phyloP scores from a whole-genome alignment of 1,284 basidiomycete species.

The Chalciporus sp. region DNA sequence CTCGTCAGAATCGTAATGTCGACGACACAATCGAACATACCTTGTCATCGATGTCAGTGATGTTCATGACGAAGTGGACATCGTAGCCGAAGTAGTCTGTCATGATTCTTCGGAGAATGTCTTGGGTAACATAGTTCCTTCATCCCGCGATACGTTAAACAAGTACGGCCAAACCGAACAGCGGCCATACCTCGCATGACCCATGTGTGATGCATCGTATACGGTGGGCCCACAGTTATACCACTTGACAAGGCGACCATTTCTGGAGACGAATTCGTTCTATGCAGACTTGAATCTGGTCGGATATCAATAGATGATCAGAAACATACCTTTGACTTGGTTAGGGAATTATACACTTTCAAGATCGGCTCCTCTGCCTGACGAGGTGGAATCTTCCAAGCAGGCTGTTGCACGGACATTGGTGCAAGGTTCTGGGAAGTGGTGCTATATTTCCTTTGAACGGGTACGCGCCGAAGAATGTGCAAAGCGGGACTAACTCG shows the following conservation, averaged over 20 bases:
- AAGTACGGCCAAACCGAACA: conserved; percentile 11
- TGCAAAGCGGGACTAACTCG: conserved; percentile 23
- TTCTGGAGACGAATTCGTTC: conserved; percentile 81
- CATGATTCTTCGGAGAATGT: conserved; percentile 91
- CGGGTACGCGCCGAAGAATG: conserved; percentile 8
- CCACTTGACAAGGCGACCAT: conserved; percentile 93
- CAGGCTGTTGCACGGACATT: conserved; percentile 51
- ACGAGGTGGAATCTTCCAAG: conserved; percentile 57
- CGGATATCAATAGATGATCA: conserved; percentile 14
- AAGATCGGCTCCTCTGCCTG: conserved; percentile 63
- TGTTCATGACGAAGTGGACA: conserved; percentile 99
- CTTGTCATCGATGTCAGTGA: conserved; percentile 99
- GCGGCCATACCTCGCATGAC: conserved; percentile 84
- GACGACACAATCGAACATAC: conserved; percentile 45
- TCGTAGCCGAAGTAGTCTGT: conserved; percentile 97
- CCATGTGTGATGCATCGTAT: conserved; percentile 98
- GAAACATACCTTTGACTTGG: conserved; percentile 78
- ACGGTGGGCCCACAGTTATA: conserved; percentile 99
- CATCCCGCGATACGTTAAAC: conserved; percentile 13
- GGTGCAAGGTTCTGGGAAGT: conserved; percentile 4
- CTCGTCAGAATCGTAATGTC: conserved; percentile 16
- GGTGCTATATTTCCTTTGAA: conserved; percentile 6
- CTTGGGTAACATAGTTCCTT: conserved; percentile 98
- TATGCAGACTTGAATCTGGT: conserved; percentile 4
- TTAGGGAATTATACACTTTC: conserved; percentile 94